phyloP scores from a whole-genome alignment of 2,329 filamentous ascomycete species.

The Aureobasidium subglaciale region DNA sequence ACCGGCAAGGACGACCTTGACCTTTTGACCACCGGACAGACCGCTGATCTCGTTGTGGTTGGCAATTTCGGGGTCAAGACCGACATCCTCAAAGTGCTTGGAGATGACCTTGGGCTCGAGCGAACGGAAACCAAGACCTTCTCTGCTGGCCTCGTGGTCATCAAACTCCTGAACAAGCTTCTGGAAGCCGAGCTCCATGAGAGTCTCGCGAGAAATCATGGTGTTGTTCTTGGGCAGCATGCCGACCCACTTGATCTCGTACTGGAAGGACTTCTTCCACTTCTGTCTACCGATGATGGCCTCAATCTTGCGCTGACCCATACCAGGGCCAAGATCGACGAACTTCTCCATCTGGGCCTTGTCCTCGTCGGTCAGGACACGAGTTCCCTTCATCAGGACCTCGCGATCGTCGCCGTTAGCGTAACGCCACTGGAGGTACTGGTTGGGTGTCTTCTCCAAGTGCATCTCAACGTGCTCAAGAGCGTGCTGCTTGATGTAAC shows the following conservation, averaged over 20 bases:
- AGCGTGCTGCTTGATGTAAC: constrained; percentile 99
- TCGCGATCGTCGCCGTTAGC: constrained; percentile 95
- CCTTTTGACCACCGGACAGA: constrained; percentile 93
- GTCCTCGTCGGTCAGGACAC: constrained; percentile 77
- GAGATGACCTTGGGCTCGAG: constrained; percentile 89
- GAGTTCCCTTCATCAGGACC: constrained; percentile 95
- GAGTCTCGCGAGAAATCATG: constrained; percentile 86
- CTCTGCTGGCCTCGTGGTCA: constrained; percentile 96
- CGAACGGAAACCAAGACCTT: constrained; percentile 92
- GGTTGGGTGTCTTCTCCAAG: constrained; percentile 96
- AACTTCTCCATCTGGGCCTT: constrained; percentile 85
- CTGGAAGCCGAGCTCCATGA: constrained; percentile 75
- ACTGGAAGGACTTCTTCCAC: constrained; percentile 98
- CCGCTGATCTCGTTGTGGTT: constrained; percentile 98
- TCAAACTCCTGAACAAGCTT: constrained; percentile 98
- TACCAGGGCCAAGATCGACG: constrained; percentile 78
- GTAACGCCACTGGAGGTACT: constrained; percentile 98
- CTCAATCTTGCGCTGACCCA: constrained; percentile 70
- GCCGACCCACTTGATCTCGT: constrained; percentile 90
- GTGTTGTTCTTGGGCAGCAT: constrained; percentile 89
- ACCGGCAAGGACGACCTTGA: constrained; percentile 94
- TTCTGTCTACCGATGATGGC: constrained; percentile 92
- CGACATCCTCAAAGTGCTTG: constrained; percentile 96
- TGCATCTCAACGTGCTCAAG: constrained; percentile 99
- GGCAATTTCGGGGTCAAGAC: constrained; percentile 93